Evolutionary conservation across 2,329 filamentous ascomycete genomes (phyloP).

Genomic region (Conoideocrella luteorostrata): DNA sequence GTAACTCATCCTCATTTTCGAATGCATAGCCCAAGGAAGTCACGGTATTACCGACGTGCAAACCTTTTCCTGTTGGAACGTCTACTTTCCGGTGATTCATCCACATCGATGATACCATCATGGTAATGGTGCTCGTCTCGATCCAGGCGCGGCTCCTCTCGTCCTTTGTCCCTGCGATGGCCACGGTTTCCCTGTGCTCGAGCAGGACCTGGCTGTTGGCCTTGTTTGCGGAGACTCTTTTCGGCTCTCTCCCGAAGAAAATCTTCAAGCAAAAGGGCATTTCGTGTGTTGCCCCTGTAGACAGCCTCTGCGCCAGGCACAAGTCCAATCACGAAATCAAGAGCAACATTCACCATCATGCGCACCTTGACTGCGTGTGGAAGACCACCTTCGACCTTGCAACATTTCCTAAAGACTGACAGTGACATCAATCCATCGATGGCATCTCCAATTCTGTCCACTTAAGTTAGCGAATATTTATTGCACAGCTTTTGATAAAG

Average conservation of each 20-base stretch:
- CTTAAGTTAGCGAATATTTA: neutral
- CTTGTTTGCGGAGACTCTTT: constrained; percentile 43
- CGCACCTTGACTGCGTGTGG: constrained; percentile 50
- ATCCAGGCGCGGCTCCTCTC: constrained; percentile 11
- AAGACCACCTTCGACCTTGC: constrained; percentile 70
- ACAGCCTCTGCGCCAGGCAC: constrained; percentile 66
- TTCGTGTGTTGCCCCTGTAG: constrained; percentile 71
- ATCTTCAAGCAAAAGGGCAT: constrained; percentile 62
- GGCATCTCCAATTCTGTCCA: constrained; percentile 63
- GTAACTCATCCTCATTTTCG: neutral
- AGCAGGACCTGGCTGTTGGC: constrained; percentile 36
- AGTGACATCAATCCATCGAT: constrained; percentile 68
- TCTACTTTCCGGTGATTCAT: constrained; percentile 1
- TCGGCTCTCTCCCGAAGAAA: constrained; percentile 63
- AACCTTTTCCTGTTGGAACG: neutral
- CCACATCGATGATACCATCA: neutral
- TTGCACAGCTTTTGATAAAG: too few species aligned
- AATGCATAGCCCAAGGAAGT: neutral
- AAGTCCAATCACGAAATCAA: constrained; percentile 70
- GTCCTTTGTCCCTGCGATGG: constrained; percentile 38
- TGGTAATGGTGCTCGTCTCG: neutral
- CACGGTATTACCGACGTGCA: neutral
- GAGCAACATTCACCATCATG: constrained; percentile 75
- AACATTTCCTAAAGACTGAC: constrained; percentile 67
- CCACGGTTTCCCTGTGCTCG: constrained; percentile 47